Conservation (phyloP, 805 yeast species). For the Sugiyamaella mastotermitis region DNA sequence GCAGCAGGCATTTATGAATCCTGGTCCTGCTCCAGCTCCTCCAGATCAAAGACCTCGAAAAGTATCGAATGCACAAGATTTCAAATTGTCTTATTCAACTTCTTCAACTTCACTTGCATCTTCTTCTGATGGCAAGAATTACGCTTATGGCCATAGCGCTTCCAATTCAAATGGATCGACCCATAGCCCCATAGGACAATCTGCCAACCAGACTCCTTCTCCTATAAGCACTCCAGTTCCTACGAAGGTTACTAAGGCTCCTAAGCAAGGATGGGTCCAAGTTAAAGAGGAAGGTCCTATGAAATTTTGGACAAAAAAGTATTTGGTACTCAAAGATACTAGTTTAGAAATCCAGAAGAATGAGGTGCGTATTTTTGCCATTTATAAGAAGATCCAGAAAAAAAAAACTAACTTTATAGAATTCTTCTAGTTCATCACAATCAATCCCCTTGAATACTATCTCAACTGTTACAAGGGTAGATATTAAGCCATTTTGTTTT, state of each 20-base stretch:
- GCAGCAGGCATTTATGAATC: conserved; percentile 44
- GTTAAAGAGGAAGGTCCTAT: conserved; percentile 83
- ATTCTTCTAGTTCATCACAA: conserved; percentile 19
- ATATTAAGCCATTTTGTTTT: conserved; percentile 70
- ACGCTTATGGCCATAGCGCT: background rate
- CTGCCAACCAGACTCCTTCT: background rate
- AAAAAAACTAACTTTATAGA: background rate
- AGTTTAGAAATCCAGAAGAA: conserved; percentile 68
- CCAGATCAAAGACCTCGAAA: conserved; percentile 26
- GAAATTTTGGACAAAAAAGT: conserved; percentile 90
- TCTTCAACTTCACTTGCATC: conserved; percentile 18
- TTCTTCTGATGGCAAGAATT: background rate
- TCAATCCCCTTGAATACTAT: conserved; percentile 53
- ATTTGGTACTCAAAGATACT: conserved; percentile 68
- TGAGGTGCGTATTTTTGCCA: conserved; percentile 35
- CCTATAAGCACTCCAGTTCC: background rate
- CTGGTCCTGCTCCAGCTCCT: conserved; percentile 53
- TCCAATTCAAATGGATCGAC: background rate
- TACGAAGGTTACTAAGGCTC: conserved; percentile 2
- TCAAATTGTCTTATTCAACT: conserved; percentile 10
- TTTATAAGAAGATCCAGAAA: background rate
- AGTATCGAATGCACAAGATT: conserved; percentile 1
- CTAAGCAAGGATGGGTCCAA: conserved; percentile 77
- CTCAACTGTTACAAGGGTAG: conserved; percentile 59
- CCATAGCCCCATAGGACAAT: too few species aligned